A percentile compares a stretch with the other conserved stretches of the same genome.
These are phyloP conservation scores for Craspedostauros australis DNA, from an alignment of 108 stramenopile species.

Conservation along the genomic window DNA sequence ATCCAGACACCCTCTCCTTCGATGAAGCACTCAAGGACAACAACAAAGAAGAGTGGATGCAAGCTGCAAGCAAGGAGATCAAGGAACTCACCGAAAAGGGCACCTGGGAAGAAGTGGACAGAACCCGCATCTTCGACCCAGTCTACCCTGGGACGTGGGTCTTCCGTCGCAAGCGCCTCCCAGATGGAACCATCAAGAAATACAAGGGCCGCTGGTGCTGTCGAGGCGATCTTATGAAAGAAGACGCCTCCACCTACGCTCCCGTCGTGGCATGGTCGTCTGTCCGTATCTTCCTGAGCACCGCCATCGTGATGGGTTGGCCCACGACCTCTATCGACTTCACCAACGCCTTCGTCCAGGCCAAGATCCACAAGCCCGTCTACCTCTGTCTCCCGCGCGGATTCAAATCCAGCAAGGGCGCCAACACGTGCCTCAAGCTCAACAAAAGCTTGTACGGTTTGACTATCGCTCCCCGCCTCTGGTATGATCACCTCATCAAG, in stretches of 20 bases:
- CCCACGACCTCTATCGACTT: too few relatives aligned
- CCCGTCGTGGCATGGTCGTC: too few relatives aligned
- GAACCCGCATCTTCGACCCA: too few relatives aligned
- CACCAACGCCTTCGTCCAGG: too few relatives aligned
- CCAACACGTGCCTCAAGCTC: constrained; percentile 16
- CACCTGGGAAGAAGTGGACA: constrained; percentile 16
- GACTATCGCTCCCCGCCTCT: constrained; percentile 10
- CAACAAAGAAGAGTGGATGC: constrained; percentile 2
- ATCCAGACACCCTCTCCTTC: constrained; percentile 17
- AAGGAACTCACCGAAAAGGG: neutral
- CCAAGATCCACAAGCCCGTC: too few relatives aligned
- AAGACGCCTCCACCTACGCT: too few relatives aligned
- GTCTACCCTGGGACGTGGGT: too few relatives aligned
- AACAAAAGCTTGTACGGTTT: constrained; percentile 18
- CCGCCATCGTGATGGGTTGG: too few relatives aligned
- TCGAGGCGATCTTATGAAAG: too few relatives aligned
- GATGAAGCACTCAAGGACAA: constrained; percentile 10
- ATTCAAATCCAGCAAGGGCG: constrained; percentile 1
- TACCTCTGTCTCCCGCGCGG: constrained; percentile 8
- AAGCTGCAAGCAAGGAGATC: constrained; percentile 11
- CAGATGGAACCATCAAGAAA: constrained; percentile 4
- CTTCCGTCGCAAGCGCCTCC: neutral
- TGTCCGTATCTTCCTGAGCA: too few relatives aligned
- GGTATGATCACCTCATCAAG: constrained; percentile 2
- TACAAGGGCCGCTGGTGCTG: too few relatives aligned